Percentiles rank a stretch among this genome's conserved stretches.
Conservation (phyloP, 352 stramenopile genomes). For the Phytopythium litorale region DNA sequence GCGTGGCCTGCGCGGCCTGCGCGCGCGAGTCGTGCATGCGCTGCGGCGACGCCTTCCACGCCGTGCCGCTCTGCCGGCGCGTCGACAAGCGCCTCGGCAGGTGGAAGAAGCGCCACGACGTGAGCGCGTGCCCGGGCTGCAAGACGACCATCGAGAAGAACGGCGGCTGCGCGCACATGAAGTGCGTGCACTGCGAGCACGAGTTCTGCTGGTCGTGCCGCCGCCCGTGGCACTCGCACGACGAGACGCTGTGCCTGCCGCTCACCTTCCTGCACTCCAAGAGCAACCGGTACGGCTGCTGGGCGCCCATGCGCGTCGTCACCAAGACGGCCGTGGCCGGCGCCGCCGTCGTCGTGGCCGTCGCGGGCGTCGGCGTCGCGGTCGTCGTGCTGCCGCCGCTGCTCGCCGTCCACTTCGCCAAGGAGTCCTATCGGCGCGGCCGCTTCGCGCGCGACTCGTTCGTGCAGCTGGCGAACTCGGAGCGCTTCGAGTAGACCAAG, state of each 20-base stretch:
- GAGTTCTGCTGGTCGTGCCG: conserved; percentile 84
- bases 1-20: conserved; percentile 43
- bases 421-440: conserved; percentile 36
- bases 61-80: conserved; percentile 44
- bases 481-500: background rate
- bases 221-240: conserved; percentile 61
- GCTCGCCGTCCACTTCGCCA: conserved; percentile 56
- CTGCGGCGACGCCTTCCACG: conserved; percentile 58
- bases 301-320: conserved; percentile 55
- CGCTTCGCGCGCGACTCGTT: conserved; percentile 38
- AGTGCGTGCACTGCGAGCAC: conserved; percentile 80
- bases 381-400: conserved; percentile 65
- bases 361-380: conserved; percentile 56
- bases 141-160: conserved; percentile 78
- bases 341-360: conserved; percentile 41
- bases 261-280: conserved; percentile 68
- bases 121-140: conserved; percentile 67
- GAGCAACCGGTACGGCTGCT: conserved; percentile 57
- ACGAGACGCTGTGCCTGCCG: conserved; percentile 70
- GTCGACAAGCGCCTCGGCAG: conserved; percentile 60
- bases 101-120: conserved; percentile 71
- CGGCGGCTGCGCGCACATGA: conserved; percentile 83
- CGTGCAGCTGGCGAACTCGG: conserved; percentile 17
- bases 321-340: conserved; percentile 67
- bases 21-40: conserved; percentile 63